Conservation (phyloP, 176 grass and related monocot species). For the Pharus latifolius region DNA sequence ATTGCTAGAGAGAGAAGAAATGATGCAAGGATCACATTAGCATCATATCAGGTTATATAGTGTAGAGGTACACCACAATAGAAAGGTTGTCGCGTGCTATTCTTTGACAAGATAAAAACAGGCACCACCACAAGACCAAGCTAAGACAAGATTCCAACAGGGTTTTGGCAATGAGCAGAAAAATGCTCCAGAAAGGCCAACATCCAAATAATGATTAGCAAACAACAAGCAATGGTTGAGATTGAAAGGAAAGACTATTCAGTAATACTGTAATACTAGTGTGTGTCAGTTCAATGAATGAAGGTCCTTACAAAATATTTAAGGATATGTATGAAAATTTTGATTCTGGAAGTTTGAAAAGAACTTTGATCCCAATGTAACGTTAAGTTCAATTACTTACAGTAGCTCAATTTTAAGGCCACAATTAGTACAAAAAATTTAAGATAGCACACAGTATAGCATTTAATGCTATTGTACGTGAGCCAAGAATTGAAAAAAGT, state of each 20-base stretch:
- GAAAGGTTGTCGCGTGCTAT: neutral
- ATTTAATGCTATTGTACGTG: neutral
- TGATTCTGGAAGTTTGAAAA: neutral
- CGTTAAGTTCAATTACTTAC: neutral
- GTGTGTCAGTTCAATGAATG: neutral
- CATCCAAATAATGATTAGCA: neutral
- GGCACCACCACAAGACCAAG: neutral
- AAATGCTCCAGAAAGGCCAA: neutral
- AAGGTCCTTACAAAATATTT: neutral
- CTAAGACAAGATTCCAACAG: neutral
- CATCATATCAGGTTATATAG: neutral
- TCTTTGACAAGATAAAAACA: neutral
- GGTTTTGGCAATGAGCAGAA: no score
- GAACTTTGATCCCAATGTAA: no score
- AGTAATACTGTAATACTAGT: neutral
- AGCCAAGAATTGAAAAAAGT: neutral
- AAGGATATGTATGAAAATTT: neutral
- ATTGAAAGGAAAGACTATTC: neutral
- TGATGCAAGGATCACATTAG: conserved; percentile 7
- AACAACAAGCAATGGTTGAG: neutral
- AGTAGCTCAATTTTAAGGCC: neutral
- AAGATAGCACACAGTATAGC: neutral
- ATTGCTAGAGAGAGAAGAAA: conserved; percentile 3
- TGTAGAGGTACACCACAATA: neutral
- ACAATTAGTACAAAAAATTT: neutral